Base-by-base conservation (phyloP, 768 basidiomycete species). In the Amanita rubescens region DNA sequence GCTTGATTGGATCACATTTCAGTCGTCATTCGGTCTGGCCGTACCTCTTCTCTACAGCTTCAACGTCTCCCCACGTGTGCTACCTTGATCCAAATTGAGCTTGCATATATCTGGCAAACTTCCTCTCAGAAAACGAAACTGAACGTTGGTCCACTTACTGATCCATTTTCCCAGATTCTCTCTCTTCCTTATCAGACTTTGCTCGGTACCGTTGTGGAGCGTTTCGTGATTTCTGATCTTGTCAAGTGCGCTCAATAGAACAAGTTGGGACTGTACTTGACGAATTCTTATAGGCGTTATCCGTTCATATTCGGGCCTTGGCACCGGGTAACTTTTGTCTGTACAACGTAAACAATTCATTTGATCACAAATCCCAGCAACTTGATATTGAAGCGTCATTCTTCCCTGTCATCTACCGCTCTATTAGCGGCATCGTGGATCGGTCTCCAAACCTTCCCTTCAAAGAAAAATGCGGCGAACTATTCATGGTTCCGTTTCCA, bases 221-320 rank as follows among this genome's bases (percentile, higher is more conserved):
- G 79, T 44, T 82, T 86, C 58, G 71, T 80, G 33, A 76, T 66
- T 19, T 70, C 73, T 58, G 81, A 87, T 49, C 69, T 88, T 33
- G 77, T 84, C 44, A 79, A 74, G 85, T 84, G 59, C 39, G 73
- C 65, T 30, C 56, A 19, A 35, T 17, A 27, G 27, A 19, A 11
- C 4, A 10, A 19, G 38, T 14, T 42, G 17, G 10, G 44, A 27
- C 45, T 17, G 33, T 22, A 33, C 34, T 37, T 37, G n/a, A 53
- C 41, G 11, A 22, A 46, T 46, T 37, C 24, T 30, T 49, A 51
- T 59, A 90, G 89, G 60, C 81, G 82, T 2, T 89, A 90, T 68
- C 89, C 89, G 19, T 71, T 88, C 35, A 78, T 90, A 53, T 91
- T 90, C 63, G 89, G 89, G 2, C 66, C 73, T 24, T 82, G 82